Base-by-base conservation (phyloP, 2,329 filamentous ascomycete species). In the Passalora sequoiae region DNA sequence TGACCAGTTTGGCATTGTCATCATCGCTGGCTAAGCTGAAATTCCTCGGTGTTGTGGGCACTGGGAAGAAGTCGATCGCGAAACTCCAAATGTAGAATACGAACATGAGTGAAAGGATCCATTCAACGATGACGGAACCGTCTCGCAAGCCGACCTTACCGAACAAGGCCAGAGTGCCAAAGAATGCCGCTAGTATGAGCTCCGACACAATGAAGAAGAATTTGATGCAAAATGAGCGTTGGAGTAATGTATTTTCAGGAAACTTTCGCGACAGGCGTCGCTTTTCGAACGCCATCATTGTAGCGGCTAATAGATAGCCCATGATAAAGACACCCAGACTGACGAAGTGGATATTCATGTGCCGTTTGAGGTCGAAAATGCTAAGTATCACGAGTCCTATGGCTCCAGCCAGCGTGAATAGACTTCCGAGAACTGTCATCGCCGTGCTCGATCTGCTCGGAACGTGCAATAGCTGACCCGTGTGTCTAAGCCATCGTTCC, bases 271-370 rank as follows among this genome's bases (percentile, higher is more conserved):
- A 87, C 1, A 96, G 74, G 2, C 85, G 80, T 58, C 89, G 83
- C 64, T 94, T 95, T 64, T 94, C 88, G 70, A 78, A 80, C 70
- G 88, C 94, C 50, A 89, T 83, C 64, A 88, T 89, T 53, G 95
- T 74, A 42, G 89, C 89, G 5, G 81, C 86, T 38, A 94, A 60
- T 37, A 94, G 69, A 63, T 92, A 95, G 19, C 88, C 91, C 8
- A 66, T 79, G 33, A 95, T 86, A 64, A 96, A 96, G 41, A 95
- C 65, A 1, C 77, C 66, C 24, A 96, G 69, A 65, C 92, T 94
- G 1, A 78, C 70, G 58, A 87, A 73, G 62, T 97, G 91, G 46
- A 84, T 60, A 1, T 53, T 65, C 2, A 73, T 72, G 63, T 94
- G 77, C 42, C 72, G 69, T n/a, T 74, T 66, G 0, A 86, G 91